Conservation (phyloP, 2,329 filamentous ascomycete genomes). For the Colletotrichum camelliae region DNA sequence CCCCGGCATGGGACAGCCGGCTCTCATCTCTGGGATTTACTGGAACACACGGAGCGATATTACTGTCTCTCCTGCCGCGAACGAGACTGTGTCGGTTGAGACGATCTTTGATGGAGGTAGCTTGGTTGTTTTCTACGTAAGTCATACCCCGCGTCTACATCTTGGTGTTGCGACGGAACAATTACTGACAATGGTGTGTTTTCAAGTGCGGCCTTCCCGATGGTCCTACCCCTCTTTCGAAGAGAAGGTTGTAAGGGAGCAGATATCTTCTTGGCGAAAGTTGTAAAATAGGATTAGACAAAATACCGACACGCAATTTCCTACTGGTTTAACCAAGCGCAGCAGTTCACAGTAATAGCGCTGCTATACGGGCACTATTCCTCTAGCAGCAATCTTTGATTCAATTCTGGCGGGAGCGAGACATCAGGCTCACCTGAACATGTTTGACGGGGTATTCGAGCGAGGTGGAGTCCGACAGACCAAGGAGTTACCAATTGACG, state of each 20-base stretch:
- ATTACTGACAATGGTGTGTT: background rate
- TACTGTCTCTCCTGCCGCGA: background rate
- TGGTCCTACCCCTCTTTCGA: background rate
- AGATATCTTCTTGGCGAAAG: background rate
- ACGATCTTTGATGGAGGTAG: background rate
- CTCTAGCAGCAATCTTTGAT: no score
- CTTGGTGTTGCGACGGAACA: accelerated
- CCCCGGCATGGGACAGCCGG: background rate
- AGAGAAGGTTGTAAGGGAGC: background rate
- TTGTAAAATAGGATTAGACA: accelerated
- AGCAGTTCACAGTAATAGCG: background rate
- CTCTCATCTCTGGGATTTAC: background rate
- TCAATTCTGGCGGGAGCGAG: no score
- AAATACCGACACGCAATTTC: background rate
- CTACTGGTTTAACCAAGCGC: accelerated
- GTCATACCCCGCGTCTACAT: accelerated
- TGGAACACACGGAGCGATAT: background rate
- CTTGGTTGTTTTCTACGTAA: constrained; percentile 1
- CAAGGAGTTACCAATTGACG: no score
- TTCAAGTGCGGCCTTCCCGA: background rate
- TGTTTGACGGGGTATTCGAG: no score
- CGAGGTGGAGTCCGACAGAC: no score
- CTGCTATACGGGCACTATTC: no score
- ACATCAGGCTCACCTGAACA: no score
- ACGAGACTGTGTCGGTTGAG: background rate